Evolutionary conservation across 768 basidiomycete genomes (phyloP).

Genomic region (Tylopilus vinaceipallidus): DNA sequence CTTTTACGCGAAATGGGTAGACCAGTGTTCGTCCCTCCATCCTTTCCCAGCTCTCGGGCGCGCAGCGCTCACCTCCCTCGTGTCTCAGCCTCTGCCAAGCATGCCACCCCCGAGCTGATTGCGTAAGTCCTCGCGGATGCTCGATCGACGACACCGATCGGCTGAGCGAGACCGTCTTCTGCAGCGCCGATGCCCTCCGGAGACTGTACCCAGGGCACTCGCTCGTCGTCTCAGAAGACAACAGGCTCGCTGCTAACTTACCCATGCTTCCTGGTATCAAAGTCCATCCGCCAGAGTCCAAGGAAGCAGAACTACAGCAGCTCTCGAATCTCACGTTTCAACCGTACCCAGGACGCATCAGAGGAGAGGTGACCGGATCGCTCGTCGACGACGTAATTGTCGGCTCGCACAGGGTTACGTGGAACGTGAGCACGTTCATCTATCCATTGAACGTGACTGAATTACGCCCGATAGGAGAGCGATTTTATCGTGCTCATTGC

Average conservation of each 20-base stretch:
- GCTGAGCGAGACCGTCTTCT: background rate
- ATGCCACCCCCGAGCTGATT: constrained; percentile 42
- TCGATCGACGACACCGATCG: constrained; percentile 4
- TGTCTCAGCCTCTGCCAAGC: constrained; percentile 50
- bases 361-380: constrained; percentile 46
- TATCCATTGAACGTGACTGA: constrained; percentile 2
- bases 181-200: constrained; percentile 47
- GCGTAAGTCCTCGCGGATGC: constrained; percentile 36
- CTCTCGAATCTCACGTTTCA: constrained; percentile 49
- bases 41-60: background rate
- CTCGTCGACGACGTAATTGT: constrained; percentile 50
- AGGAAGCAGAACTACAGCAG: constrained; percentile 45
- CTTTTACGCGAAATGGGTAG: constrained; percentile 52
- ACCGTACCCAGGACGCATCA: constrained; percentile 42
- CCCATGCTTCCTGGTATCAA: constrained; percentile 49
- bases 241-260: constrained; percentile 43
- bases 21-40: constrained; percentile 40
- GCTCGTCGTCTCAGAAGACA: constrained; percentile 51
- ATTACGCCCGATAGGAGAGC: constrained; percentile 37
- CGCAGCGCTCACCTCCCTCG: constrained; percentile 9
- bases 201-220: constrained; percentile 62
- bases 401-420: constrained; percentile 53
- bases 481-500: constrained; percentile 56
- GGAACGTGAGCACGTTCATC: constrained; percentile 47
- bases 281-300: constrained; percentile 45